Base-by-base conservation (phyloP, 208 protist species). In the Crithidia acanthocephali region DNA sequence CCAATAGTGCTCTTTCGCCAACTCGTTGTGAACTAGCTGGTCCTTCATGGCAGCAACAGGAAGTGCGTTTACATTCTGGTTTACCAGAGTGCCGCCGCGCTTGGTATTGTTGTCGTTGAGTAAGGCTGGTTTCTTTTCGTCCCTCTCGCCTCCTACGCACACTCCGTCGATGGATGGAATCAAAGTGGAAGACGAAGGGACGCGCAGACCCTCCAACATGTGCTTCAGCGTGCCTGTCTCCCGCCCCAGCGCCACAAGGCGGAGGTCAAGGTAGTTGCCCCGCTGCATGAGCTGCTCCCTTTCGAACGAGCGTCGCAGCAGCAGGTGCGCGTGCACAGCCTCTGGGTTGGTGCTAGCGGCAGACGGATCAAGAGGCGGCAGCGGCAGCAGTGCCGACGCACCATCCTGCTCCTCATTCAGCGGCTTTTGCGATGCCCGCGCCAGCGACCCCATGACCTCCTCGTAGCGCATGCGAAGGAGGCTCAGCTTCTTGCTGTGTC, bases 231-330 rank as follows among this genome's bases (percentile, higher is more conserved):
- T 85, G 20, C 56, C 33, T 25, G 84, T 88, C 62, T 95, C 87
- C 45, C 80, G 71, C 40, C 87, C 86, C 9, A 95, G 65, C 25
- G 74, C 65, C 10, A 95, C 74, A 10, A 95, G 68, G 28, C 86
- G 85, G 28, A 85, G 76, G 65, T 95, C 90, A 3, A 95, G 81
- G 33, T 85, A 78, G 65, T 93, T 95, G 3, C 90, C 90, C 16
- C 78, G 77, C 45, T 90, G 70, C 84, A 86, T 81, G 32, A 95
- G 79, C 53, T 87, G 77, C 77, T 95, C 90, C 9, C 87, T 82
- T n/a, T 81, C 79, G 37, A 79, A 79, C 18, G 85, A 88, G 23
- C 86, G 73, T 8, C 81, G 83, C 45, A 95, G 74, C 61, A 95
- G 79, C 25, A 87, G 68, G 42, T 82, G 79, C 6, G 90, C 90